Evolutionary conservation across 1,284 basidiomycete species (phyloP).

Genomic region (Trichosporon sp.): DNA sequence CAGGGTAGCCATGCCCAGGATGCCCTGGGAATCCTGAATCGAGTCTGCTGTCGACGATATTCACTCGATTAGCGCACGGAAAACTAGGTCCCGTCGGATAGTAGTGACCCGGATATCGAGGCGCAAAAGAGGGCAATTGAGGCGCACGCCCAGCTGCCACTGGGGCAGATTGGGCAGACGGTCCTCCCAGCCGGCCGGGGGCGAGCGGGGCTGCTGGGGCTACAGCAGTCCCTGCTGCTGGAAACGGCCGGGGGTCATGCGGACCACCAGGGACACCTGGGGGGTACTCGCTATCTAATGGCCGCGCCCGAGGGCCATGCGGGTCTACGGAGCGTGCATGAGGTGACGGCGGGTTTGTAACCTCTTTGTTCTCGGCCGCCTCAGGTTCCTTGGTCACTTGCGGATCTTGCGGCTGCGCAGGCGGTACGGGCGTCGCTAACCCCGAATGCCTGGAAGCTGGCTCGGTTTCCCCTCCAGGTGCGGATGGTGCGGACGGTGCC

Average conservation of each 20-base stretch:
- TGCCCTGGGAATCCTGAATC: slow-evolving; percentile 4
- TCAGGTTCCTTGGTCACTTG: not conserved
- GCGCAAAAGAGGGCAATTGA: slow-evolving; percentile 13
- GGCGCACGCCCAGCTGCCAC: not conserved
- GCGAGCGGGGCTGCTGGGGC: not conserved
- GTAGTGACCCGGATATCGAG: not conserved
- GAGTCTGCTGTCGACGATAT: slow-evolving; percentile 15
- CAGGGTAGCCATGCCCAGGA: not conserved
- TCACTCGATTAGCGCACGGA: slow-evolving; percentile 12
- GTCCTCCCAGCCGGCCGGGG: not conserved
- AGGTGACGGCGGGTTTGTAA: slow-evolving; percentile 12
- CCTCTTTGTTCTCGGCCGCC: not conserved
- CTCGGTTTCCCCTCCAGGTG: not conserved
- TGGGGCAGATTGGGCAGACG: not conserved
- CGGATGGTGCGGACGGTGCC: not conserved
- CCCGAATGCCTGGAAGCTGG: not conserved
- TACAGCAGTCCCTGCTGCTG: not conserved
- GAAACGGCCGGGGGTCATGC: not conserved
- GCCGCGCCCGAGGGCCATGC: not conserved
- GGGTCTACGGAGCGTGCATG: not conserved
- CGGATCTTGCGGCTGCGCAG: not conserved
- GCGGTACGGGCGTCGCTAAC: not conserved
- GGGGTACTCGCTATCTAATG: not conserved
- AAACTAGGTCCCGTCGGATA: slow-evolving; percentile 13
- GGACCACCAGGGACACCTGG: not conserved